Percentiles rank a stretch among this genome's conserved stretches.
These are phyloP conservation scores for Moniliella sp. DNA, from an alignment of 1,284 basidiomycete species.

Conservation along the genomic window DNA sequence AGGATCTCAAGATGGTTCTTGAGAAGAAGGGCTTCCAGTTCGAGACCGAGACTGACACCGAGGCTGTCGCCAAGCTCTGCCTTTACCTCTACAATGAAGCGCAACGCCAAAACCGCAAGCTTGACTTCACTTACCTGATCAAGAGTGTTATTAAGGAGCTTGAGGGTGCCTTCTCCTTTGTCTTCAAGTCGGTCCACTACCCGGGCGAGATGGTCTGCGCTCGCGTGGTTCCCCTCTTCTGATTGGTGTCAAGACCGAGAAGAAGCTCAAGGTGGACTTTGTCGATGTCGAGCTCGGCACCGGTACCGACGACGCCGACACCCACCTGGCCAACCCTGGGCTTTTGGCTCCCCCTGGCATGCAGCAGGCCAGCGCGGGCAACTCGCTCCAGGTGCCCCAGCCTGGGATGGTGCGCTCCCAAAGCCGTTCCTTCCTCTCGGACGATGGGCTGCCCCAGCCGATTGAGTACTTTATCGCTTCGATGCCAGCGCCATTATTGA, in stretches of 20 bases:
- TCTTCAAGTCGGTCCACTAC: constrained; percentile 92
- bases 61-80: constrained; percentile 80
- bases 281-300: constrained; percentile 63
- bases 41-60: constrained; percentile 89
- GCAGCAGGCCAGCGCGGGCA: constrained; percentile 26
- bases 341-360: constrained; percentile 50
- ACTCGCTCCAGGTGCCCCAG: constrained; percentile 17
- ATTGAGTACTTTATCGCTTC: constrained; percentile 99
- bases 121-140: constrained; percentile 73
- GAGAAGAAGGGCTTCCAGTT: constrained; percentile 89
- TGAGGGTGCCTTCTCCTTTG: constrained; percentile 99
- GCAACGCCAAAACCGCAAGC: constrained; percentile 60
- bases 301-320: constrained; percentile 6
- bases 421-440: constrained; percentile 94
- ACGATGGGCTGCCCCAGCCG: constrained; percentile 90
- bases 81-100: constrained; percentile 94
- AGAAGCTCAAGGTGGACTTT: constrained; percentile 98
- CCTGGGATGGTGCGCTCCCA: constrained; percentile 53
- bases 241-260: constrained; percentile 97
- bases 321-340: too few species aligned
- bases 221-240: constrained; percentile 88
- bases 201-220: constrained; percentile 91
- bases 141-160: constrained; percentile 93
- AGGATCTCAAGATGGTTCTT: constrained; percentile 71
- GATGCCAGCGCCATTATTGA: constrained; percentile 90